Evolutionary conservation across 2,329 filamentous ascomycete genomes (phyloP), one percentile per base, ranked within the genome.

Genomic region (Berkeleyomyces rouxiae): DNA sequence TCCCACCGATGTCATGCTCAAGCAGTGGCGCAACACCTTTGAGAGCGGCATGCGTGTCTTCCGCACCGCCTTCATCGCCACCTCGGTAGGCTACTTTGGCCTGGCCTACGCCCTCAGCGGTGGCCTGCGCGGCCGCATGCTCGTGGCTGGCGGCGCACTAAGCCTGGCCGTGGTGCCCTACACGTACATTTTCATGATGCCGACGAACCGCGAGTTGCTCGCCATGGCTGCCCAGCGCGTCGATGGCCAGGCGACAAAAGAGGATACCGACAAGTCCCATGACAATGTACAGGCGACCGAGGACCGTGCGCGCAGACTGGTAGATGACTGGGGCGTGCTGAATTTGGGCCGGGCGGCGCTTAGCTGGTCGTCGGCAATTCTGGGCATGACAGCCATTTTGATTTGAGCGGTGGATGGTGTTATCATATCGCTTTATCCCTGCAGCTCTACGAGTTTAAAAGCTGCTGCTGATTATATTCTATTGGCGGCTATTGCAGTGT

Each of bases 321-420:
- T 64, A 10, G 51, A 61, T 55, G 46, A 61, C 13, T 64, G 63
- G 63, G 63, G 63, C 11, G 33, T 61, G 59, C 16, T 61, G 51
- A 64, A 64, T n/a, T n/a, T 61, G 43, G 63, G 59, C 16, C 59
- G 63, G 36, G 59, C 59, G 23, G 63, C 36, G 33, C 55, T 64
- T 36, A 53, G 49, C 10, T 37, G 43, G 10, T n/a, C 31, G 3
- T 53, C 63, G 36, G 53, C 51, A 2, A 44, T 57, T 33, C 13
- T 64, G 16, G 63, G 59, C 16, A 49, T 64, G 43, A 44, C 51
- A 7, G 59, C 59, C 23, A 47, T 64, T 31, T 36, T 61, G 53
- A n/a, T 46, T 7, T 63, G 58, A 46, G 23, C n/a, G 16, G 16
- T 9, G 10, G 33, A 7, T 55, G 4, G n/a, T 51, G 5, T 4